phyloP scores from a whole-genome alignment of 2,329 filamentous ascomycete species.

The Paradendryphiella salina region DNA sequence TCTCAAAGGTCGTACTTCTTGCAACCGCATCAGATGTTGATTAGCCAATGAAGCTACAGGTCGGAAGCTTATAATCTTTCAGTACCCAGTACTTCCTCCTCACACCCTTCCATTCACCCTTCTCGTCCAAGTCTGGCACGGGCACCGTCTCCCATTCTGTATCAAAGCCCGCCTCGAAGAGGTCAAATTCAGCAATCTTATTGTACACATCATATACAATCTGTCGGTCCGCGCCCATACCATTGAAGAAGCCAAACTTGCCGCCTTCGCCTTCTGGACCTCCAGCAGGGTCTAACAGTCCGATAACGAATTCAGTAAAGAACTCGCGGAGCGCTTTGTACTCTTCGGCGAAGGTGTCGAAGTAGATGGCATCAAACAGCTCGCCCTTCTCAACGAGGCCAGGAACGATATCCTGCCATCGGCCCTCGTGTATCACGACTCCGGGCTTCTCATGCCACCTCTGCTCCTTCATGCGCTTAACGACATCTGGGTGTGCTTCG shows the following conservation, averaged over 20 bases:
- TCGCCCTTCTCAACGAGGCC: slow-evolving; percentile 50
- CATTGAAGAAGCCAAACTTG: slow-evolving; percentile 67
- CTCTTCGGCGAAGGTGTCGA: slow-evolving; percentile 96
- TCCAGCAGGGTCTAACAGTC: slow-evolving; percentile 65
- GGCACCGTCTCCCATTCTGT: slow-evolving; percentile 80
- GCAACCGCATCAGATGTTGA: background rate
- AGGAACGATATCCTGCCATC: slow-evolving; percentile 56
- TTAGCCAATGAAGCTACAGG: slow-evolving; percentile 73
- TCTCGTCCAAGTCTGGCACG: slow-evolving; percentile 71
- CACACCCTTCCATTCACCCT: slow-evolving; percentile 85
- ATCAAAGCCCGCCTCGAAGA: slow-evolving; percentile 86
- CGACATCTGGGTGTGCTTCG: slow-evolving; percentile 56
- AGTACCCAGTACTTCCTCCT: slow-evolving; percentile 88
- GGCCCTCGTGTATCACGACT: slow-evolving; percentile 54
- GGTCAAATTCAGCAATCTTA: slow-evolving; percentile 84
- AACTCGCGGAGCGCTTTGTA: slow-evolving; percentile 84
- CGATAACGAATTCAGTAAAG: slow-evolving; percentile 84
- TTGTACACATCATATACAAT: slow-evolving; percentile 97
- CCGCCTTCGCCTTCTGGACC: slow-evolving; percentile 50
- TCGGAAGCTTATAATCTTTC: slow-evolving; percentile 73
- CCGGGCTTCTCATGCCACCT: slow-evolving; percentile 56
- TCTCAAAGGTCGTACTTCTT: background rate
- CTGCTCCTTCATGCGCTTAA: slow-evolving; percentile 51
- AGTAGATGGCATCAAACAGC: slow-evolving; percentile 69
- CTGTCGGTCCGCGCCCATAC: slow-evolving; percentile 86